Percentiles rank a stretch among this genome's conserved stretches.
Evolutionary conservation across 2,329 filamentous ascomycete genomes (phyloP).

Genomic region (Hypoxylon sp.): DNA sequence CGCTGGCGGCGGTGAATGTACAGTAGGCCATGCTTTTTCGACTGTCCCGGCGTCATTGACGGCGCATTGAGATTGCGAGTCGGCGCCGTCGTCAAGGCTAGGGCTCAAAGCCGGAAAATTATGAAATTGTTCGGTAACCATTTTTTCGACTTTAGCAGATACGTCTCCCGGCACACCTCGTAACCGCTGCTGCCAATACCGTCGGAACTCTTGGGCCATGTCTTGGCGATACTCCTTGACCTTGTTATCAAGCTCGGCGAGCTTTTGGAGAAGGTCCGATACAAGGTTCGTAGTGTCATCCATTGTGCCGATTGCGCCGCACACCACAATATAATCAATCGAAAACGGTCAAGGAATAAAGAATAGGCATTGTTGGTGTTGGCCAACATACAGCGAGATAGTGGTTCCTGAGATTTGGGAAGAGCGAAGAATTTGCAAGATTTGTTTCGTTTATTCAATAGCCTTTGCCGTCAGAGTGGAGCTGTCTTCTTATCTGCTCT

Average conservation of each 20-base stretch:
- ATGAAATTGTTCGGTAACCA: slow-evolving; percentile 60
- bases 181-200: slow-evolving; percentile 66
- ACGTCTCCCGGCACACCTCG: slow-evolving; percentile 61
- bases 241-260: slow-evolving; percentile 68
- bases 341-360: slow-evolving; percentile 46
- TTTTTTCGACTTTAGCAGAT: slow-evolving; percentile 61
- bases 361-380: slow-evolving; percentile 43
- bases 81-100: slow-evolving; percentile 49
- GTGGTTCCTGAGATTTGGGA: background rate
- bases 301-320: slow-evolving; percentile 55
- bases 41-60: slow-evolving; percentile 32
- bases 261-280: slow-evolving; percentile 66
- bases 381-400: slow-evolving; percentile 27
- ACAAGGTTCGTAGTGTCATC: slow-evolving; percentile 64
- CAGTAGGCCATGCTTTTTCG: slow-evolving; percentile 45
- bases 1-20: slow-evolving; percentile 57
- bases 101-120: slow-evolving; percentile 62
- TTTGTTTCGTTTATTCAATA: slow-evolving; percentile 23
- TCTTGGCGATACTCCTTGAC: slow-evolving; percentile 69
- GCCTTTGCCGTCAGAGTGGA: slow-evolving; percentile 28
- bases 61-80: slow-evolving; percentile 37
- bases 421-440: slow-evolving; percentile 2
- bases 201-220: slow-evolving; percentile 69
- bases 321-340: slow-evolving; percentile 42
- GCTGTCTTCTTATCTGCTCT: slow-evolving; percentile 33